Percentiles rank a stretch among this genome's conserved stretches.
These are phyloP conservation scores for Chrysosporium queenslandicum DNA, from an alignment of 2,329 filamentous ascomycete species.

Conservation along the genomic window DNA sequence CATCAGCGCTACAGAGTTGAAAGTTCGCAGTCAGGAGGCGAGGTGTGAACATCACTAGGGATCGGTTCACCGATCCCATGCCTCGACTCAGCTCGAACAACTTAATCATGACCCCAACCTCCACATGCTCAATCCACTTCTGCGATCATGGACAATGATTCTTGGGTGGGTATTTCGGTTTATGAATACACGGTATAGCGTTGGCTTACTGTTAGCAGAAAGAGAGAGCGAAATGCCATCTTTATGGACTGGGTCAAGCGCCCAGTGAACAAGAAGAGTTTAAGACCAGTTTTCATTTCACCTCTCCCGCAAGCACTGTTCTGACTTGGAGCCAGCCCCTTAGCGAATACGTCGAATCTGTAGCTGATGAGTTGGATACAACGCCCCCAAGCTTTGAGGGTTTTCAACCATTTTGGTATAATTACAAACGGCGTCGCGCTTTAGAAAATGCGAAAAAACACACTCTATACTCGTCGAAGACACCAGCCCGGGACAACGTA, in stretches of 20 bases:
- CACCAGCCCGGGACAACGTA: neutral
- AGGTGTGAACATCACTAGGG: neutral
- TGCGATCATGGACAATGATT: neutral
- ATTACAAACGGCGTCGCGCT: neutral
- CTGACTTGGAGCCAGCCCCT: neutral
- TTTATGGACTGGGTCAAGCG: neutral
- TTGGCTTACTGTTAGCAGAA: neutral
- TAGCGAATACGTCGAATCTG: neutral
- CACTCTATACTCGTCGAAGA: neutral
- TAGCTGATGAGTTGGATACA: neutral
- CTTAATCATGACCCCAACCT: neutral
- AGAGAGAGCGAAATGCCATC: neutral
- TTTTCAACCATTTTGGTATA: neutral
- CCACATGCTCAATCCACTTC: neutral
- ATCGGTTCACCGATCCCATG: neutral
- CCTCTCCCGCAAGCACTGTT: neutral
- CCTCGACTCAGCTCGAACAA: neutral
- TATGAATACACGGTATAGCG: neutral
- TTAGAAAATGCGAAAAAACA: neutral
- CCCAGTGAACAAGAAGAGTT: neutral
- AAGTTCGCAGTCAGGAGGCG: too few species aligned
- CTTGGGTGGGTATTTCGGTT: neutral
- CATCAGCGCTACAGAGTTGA: too few species aligned
- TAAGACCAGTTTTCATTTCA: neutral
- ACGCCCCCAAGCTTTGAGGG: neutral